These are phyloP conservation scores for Nicotiana undulata DNA, from an alignment of 257 asterid species.

Conservation along the genomic window DNA sequence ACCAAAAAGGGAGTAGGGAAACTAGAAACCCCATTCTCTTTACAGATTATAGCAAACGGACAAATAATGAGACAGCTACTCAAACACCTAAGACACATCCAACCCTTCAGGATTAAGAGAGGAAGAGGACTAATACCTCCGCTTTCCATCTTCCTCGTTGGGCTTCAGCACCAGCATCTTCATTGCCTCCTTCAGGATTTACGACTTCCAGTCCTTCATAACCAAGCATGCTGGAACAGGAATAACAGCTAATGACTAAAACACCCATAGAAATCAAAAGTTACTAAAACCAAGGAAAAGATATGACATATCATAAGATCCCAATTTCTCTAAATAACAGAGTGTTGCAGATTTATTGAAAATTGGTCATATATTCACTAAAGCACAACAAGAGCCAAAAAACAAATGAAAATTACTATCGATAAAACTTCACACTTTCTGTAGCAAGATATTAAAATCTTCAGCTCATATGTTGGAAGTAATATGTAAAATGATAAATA, in stretches of 20 bases:
- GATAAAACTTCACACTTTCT: not conserved
- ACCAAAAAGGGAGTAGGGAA: not conserved
- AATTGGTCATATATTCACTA: not conserved
- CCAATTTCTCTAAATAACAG: not conserved
- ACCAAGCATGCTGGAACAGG: constrained; percentile 56
- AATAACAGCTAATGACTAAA: constrained; percentile 3
- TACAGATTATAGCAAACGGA: not conserved
- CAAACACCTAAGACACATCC: not conserved
- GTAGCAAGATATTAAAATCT: not conserved
- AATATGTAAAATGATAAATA: not conserved
- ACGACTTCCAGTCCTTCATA: constrained; percentile 94
- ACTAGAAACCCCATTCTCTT: not conserved
- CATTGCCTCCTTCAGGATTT: constrained; percentile 98
- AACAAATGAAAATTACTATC: not conserved
- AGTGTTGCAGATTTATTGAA: not conserved
- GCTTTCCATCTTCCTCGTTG: constrained; percentile 85
- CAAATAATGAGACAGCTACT: not conserved
- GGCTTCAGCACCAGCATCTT: constrained; percentile 96
- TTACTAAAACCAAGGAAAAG: not conserved
- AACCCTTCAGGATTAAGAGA: not conserved
- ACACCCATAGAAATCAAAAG: not conserved
- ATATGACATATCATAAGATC: not conserved
- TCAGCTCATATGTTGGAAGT: not conserved
- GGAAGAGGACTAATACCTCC: constrained; percentile 43
- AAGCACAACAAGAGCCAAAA: not conserved